Evolutionary conservation across 306 rosid genomes (phyloP).

Genomic region (Vicia villosa): DNA sequence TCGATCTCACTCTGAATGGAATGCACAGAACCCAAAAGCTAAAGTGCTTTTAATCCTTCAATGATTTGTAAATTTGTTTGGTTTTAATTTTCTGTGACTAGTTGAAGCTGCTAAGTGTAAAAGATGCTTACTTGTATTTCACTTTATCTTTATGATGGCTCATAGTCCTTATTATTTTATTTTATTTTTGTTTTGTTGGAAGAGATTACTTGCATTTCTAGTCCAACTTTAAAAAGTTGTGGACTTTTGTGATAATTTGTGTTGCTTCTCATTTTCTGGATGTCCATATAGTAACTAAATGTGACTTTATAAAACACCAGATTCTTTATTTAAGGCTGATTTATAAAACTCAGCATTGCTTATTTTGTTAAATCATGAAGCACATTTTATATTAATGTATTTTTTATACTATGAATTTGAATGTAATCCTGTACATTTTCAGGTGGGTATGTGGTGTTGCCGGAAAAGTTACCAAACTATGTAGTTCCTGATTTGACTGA

Average conservation of each 20-base stretch:
- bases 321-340: constrained; percentile 5
- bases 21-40: neutral
- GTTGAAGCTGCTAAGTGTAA: neutral
- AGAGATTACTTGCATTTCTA: constrained; percentile 17
- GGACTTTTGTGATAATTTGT: neutral
- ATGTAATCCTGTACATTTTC: constrained; percentile 34
- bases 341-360: neutral
- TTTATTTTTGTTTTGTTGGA: neutral
- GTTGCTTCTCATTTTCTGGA: constrained; percentile 6
- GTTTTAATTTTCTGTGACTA: constrained; percentile 12
- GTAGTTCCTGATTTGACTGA: constrained; percentile 61
- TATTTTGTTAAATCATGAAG: constrained; percentile 2
- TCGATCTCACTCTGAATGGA: neutral
- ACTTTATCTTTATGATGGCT: neutral
- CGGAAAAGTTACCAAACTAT: constrained; percentile 64
- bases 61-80: neutral
- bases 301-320: constrained; percentile 10
- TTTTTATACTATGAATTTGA: neutral
- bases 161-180: neutral
- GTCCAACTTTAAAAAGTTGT: neutral
- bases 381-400: neutral
- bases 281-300: constrained; percentile 3
- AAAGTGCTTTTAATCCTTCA: neutral
- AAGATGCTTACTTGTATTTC: neutral
- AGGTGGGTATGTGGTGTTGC: constrained; percentile 63